Conservation (phyloP, 1,284 basidiomycete species). For the Pulchroboletus neoregius region DNA sequence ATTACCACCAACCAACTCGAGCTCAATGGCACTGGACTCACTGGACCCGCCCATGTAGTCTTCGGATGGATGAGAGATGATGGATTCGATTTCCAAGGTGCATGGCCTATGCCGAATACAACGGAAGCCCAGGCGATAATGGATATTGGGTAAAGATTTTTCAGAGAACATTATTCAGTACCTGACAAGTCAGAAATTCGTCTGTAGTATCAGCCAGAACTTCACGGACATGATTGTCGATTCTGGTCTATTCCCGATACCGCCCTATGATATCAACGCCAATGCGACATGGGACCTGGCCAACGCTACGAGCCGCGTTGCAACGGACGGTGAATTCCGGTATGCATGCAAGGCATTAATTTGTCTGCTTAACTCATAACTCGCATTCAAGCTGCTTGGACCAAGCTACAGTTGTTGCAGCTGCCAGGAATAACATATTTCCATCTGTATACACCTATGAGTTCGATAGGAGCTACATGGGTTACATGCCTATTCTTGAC, state of each 20-base stretch:
- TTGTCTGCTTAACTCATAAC: background rate
- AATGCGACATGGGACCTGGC: constrained; percentile 10
- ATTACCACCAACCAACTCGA: constrained; percentile 39
- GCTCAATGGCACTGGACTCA: constrained; percentile 37
- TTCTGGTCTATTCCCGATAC: constrained; percentile 6
- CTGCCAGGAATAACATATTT: constrained; percentile 34
- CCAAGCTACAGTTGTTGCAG: constrained; percentile 36
- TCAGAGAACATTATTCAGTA: too few relatives aligned
- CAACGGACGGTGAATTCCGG: constrained; percentile 11
- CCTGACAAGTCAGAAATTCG: background rate
- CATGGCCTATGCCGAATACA: constrained; percentile 8
- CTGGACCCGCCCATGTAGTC: constrained; percentile 43
- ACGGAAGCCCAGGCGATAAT: constrained; percentile 7
- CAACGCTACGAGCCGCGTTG: constrained; percentile 5
- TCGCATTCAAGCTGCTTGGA: constrained; percentile 32
- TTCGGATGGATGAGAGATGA: constrained; percentile 45
- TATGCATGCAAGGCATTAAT: background rate
- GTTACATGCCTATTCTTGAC: constrained; percentile 37
- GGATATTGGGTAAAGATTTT: constrained; percentile 2
- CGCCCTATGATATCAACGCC: background rate
- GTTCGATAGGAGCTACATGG: constrained; percentile 39
- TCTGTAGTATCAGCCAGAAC: constrained; percentile 4
- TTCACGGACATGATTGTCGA: constrained; percentile 5
- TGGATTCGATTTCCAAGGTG: constrained; percentile 32
- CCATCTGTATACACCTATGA: constrained; percentile 36